Base-by-base conservation (phyloP, 2,329 filamentous ascomycete genomes). In the Cylindrodendrum hubeiense region DNA sequence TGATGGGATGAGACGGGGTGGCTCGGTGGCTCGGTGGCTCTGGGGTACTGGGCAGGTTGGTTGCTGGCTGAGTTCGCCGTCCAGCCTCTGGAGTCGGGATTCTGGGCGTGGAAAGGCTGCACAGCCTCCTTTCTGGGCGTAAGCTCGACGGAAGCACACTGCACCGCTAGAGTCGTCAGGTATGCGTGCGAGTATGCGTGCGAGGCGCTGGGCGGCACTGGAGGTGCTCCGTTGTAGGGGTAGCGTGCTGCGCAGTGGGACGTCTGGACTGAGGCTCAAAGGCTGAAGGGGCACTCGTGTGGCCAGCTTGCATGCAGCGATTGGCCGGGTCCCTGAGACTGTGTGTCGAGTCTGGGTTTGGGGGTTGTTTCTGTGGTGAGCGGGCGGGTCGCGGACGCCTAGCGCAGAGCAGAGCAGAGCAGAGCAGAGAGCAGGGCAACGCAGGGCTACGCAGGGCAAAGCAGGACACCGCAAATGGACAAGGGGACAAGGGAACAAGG, bases 301-400 rank as follows among this genome's bases (percentile, higher is more conserved):
- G 70, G 71, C 72, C 70, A 74, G 64, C 72, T 74, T 74, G 63
- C 71, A 63, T 57, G 59, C 55, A 56, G 55, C 71, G 69, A 74
- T 74, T 74, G 72, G 72, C 52, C 19, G 13, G 53, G 52, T 61
- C 22, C 24, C 49, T 37, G 55, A 22, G 41, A 34, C 39, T 52
- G 34, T 7, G 9, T 24, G 49, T 21, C 24, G 26, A 51, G 37
- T 17, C n/a, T 39, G 37, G n/a, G 37, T 43, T 24, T 54, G 22
- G 51, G 41, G 34, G 51, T 26, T 43, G 24, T 49, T 49, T 49
- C 46, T 28, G 24, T 49, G 46, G 46, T 49, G 46, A 49, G 46
- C 6, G 15, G 37, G 37, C 15, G 15, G 37, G 37, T 39, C 15
- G 37, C 15, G 15, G 37, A 8, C 37, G 37, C 37, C n/a, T 39